Percentiles rank a stretch among this genome's conserved stretches.
These are phyloP conservation scores for Wickerhamiella spandovensis DNA, from an alignment of 805 yeast genomes.

Conservation along the genomic window DNA sequence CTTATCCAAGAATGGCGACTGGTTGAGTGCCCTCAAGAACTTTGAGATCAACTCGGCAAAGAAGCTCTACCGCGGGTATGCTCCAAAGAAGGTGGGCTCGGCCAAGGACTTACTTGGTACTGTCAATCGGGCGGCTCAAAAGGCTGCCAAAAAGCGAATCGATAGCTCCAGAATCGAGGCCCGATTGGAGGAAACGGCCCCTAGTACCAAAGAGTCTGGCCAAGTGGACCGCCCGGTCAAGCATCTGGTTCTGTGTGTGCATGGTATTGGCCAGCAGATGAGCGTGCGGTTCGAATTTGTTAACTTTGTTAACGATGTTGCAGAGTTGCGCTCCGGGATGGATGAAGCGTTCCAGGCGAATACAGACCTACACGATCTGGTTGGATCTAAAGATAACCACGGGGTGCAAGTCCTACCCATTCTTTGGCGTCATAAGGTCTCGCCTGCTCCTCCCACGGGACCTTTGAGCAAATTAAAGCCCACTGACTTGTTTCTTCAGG, in stretches of 20 bases:
- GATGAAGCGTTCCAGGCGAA: conserved; percentile 6
- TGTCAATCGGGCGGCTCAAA: neutral
- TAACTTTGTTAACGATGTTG: conserved; percentile 76
- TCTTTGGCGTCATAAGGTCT: conserved; percentile 66
- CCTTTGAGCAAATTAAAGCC: conserved; percentile 7
- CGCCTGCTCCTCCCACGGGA: conserved; percentile 14
- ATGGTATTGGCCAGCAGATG: conserved; percentile 87
- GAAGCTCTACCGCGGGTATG: conserved; percentile 1
- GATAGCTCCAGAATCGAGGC: neutral
- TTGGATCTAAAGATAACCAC: conserved; percentile 19
- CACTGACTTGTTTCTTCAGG: conserved; percentile 13
- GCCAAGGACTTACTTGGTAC: neutral
- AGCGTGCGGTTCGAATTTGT: conserved; percentile 69
- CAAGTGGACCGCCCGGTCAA: conserved; percentile 17
- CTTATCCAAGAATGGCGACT: neutral
- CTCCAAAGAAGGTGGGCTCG: conserved; percentile 1
- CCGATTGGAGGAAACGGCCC: neutral
- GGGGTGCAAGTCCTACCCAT: conserved; percentile 78
- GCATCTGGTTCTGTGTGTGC: conserved; percentile 73
- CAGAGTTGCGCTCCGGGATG: conserved; percentile 32
- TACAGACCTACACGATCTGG: conserved; percentile 1
- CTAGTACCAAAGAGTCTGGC: conserved; percentile 5
- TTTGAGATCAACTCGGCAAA: neutral
- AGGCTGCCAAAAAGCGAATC: neutral
- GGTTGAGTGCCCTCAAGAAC: conserved; percentile 20